Percentiles rank a stretch among this genome's conserved stretches.
phyloP scores from a whole-genome alignment of 108 stramenopile genomes.

The Pseudonitzschia multiseries region DNA sequence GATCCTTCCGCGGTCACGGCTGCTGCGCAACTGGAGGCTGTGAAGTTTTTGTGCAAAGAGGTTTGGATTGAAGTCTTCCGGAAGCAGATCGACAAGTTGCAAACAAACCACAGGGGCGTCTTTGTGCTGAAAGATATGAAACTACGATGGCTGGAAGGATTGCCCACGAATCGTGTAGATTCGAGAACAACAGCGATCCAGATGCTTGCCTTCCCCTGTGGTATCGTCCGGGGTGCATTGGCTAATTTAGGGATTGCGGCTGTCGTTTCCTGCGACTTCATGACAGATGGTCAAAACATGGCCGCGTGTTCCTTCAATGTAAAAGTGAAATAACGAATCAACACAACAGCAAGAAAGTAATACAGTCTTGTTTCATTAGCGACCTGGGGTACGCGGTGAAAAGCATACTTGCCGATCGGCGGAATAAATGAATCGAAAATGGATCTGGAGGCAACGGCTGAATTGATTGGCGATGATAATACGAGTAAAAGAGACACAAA shows the following conservation, averaged over 20 bases:
- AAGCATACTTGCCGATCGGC: background rate
- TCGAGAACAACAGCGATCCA: constrained; percentile 78
- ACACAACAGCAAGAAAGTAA: background rate
- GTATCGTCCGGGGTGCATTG: constrained; percentile 86
- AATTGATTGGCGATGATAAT: no score
- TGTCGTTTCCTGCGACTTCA: constrained; percentile 90
- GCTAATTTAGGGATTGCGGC: constrained; percentile 86
- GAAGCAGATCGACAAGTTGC: constrained; percentile 94
- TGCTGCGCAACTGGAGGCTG: constrained; percentile 79
- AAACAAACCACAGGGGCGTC: constrained; percentile 94
- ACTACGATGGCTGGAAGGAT: constrained; percentile 70
- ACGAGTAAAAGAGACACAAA: no score
- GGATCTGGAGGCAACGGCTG: no score
- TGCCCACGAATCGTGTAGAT: constrained; percentile 70
- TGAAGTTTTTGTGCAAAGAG: constrained; percentile 95
- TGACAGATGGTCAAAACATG: constrained; percentile 88
- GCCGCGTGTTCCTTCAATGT: constrained; percentile 92
- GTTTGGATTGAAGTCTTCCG: constrained; percentile 92
- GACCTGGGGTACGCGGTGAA: background rate
- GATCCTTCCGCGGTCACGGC: constrained; percentile 48
- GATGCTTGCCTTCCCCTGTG: constrained; percentile 86
- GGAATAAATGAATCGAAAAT: no score
- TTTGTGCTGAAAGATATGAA: constrained; percentile 91
- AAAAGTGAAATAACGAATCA: constrained; percentile 71
- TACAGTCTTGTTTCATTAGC: background rate